Evolutionary conservation across 306 rosid genomes (phyloP).

Genomic region (Inga laurina): DNA sequence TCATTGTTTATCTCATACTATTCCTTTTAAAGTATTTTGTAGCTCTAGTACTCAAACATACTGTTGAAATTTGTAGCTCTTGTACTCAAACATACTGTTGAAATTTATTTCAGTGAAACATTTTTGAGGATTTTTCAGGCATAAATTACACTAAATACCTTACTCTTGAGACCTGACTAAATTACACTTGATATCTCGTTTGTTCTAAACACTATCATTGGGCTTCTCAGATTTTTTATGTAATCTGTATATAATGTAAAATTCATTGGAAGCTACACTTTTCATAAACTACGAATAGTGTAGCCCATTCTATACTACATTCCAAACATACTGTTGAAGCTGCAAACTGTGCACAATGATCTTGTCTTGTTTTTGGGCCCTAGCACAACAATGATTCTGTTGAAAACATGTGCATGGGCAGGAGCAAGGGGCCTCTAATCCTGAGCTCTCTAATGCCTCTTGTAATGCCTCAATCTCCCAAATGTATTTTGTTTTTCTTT

Average conservation of each 20-base stretch:
- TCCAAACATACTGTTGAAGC: not conserved
- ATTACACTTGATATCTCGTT: not conserved
- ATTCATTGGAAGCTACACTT: too few species aligned
- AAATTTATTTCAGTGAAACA: not conserved
- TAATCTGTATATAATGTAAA: too few species aligned
- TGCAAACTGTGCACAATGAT: not conserved
- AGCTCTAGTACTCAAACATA: not conserved
- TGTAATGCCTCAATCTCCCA: too few species aligned
- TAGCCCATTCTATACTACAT: not conserved
- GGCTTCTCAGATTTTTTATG: not conserved
- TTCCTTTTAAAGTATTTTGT: not conserved
- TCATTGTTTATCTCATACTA: not conserved
- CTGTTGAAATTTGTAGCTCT: not conserved
- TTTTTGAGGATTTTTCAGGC: not conserved
- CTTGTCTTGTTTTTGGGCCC: not conserved
- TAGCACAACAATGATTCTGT: not conserved
- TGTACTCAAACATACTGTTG: not conserved
- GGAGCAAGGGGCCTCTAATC: too few species aligned
- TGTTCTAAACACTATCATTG: not conserved
- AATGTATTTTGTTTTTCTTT: too few species aligned
- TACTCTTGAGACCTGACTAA: not conserved
- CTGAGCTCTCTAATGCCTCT: too few species aligned
- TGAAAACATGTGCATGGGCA: too few species aligned
- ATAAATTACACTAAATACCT: not conserved
- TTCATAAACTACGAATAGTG: not conserved